These are phyloP conservation scores for Penicillium lividum DNA, from an alignment of 495 filamentous ascomycete genomes.

Conservation along the genomic window DNA sequence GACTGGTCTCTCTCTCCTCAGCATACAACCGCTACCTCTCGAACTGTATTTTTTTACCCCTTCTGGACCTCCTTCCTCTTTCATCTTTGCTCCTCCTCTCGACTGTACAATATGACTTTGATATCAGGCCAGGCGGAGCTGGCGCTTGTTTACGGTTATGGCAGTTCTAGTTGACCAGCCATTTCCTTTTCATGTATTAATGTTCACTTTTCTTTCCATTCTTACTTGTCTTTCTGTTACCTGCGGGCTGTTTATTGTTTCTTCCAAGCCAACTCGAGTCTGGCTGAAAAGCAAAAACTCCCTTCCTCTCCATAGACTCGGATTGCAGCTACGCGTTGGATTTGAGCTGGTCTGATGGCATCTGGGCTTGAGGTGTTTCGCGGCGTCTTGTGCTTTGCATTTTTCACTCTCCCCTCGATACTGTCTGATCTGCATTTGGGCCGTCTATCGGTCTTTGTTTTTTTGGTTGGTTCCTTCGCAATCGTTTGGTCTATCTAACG, in stretches of 20 bases:
- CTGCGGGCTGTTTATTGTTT: slow-evolving; percentile 13
- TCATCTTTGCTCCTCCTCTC: slow-evolving; percentile 15
- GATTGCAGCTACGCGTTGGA: slow-evolving; percentile 20
- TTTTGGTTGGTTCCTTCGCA: slow-evolving; percentile 11
- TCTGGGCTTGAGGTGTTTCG: slow-evolving; percentile 32
- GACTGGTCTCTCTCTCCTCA: slow-evolving; percentile 2
- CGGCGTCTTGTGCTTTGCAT: slow-evolving; percentile 34
- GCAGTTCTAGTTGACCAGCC: slow-evolving; percentile 31
- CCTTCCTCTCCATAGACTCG: slow-evolving; percentile 25
- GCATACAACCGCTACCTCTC: slow-evolving; percentile 6
- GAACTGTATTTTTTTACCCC: slow-evolving; percentile 5
- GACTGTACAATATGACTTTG: slow-evolving; percentile 47
- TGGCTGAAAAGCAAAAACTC: slow-evolving; percentile 9
- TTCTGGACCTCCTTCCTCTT: slow-evolving; percentile 9
- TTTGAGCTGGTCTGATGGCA: slow-evolving; percentile 29
- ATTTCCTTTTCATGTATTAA: slow-evolving; percentile 36
- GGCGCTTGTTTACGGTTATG: slow-evolving; percentile 36
- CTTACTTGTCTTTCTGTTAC: slow-evolving; percentile 17
- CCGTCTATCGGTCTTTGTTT: slow-evolving; percentile 15
- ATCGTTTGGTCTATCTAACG: neutral
- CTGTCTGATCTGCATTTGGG: slow-evolving; percentile 36
- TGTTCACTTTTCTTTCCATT: slow-evolving; percentile 22
- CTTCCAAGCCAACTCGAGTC: neutral
- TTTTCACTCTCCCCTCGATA: slow-evolving; percentile 40
- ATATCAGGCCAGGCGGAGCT: slow-evolving; percentile 42